Base-by-base conservation (phyloP, 2,329 filamentous ascomycete species). In the Alternaria gansuensis region DNA sequence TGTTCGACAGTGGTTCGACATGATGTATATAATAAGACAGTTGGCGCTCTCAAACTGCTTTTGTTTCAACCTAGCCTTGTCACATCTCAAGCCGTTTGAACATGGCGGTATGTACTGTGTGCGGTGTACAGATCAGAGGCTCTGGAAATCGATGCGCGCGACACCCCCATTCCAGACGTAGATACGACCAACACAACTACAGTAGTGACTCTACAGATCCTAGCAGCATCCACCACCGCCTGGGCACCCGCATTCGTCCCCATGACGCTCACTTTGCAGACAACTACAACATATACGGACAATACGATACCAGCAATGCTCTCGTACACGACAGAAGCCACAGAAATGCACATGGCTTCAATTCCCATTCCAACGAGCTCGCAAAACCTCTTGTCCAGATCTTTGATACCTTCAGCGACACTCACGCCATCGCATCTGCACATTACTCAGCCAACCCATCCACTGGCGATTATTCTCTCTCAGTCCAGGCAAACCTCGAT, bases 401-500 rank as follows among this genome's bases (percentile, higher is more conserved):
- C 2, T 65, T 71, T 33, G 51, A 54, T 11, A 37, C 40, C 0
- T 58, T 68, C 2, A 57, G 59, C 33, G 36, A 58, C 9, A 51
- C 50, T 3, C 63, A 71, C 51, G 44, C 63, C 29, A 62, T 70
- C 14, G 34, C 58, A 6, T 52, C 53, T 2, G 21, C 68, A n/a
- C 65, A 62, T 2, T 65, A 69, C 41, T 43, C 45, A 5, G 46
- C 63, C 43, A 46, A 57, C 4, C 54, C 55, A 0, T 11, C 29
- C 4, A 31, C 37, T 7, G 67, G 67, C 10, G 26, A 48, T 13
- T 54, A 67, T 21, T 46, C 54, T 6, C 45, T 72, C 23, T 61
- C 57, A 3, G 65, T 67, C 1, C 49, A 52, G 6, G 58, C 66
- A 3, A 72, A 70, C n/a, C 57, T 62, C 24, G 64, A 71, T 2